Evolutionary conservation across 2,329 filamentous ascomycete genomes (phyloP).

Genomic region (Pyricularia grisea): DNA sequence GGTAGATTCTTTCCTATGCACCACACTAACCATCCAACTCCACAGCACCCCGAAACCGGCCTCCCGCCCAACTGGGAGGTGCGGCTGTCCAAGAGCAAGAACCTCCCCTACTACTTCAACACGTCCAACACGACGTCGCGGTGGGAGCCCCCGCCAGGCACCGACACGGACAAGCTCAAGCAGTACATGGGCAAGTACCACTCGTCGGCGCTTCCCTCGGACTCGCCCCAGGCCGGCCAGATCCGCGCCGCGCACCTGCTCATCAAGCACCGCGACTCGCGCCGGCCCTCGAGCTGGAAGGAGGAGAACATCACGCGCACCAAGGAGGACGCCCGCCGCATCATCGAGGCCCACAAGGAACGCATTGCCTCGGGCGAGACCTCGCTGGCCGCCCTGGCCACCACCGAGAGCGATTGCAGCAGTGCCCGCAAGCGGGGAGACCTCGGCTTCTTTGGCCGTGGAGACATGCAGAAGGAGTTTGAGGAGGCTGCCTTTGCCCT

Average conservation of each 20-base stretch:
- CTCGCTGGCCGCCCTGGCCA: slow-evolving; percentile 73
- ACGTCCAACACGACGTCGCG: slow-evolving; percentile 73
- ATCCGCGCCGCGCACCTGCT: slow-evolving; percentile 89
- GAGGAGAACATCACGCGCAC: slow-evolving; percentile 72
- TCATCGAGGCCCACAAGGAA: slow-evolving; percentile 65
- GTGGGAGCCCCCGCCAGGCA: slow-evolving; percentile 87
- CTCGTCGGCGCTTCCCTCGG: slow-evolving; percentile 40
- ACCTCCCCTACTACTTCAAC: slow-evolving; percentile 99
- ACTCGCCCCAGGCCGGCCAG: slow-evolving; percentile 50
- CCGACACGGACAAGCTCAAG: slow-evolving; percentile 89
- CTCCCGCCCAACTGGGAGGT: slow-evolving; percentile 88
- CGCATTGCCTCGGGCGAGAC: slow-evolving; percentile 63
- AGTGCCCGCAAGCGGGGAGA: slow-evolving; percentile 91
- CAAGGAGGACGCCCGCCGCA: slow-evolving; percentile 76
- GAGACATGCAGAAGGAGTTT: slow-evolving; percentile 98
- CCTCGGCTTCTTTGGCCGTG: slow-evolving; percentile 85
- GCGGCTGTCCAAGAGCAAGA: slow-evolving; percentile 95
- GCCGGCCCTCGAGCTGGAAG: slow-evolving; percentile 83
- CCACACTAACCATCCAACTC: neutral
- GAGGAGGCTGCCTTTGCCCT: slow-evolving; percentile 93
- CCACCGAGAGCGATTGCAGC: slow-evolving; percentile 88
- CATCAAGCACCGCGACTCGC: slow-evolving; percentile 84
- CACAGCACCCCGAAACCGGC: slow-evolving; percentile 58
- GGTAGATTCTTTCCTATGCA: neutral
- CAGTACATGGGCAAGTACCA: slow-evolving; percentile 87